A percentile compares a stretch with the other conserved stretches of the same genome.
phyloP scores from a whole-genome alignment of 208 protist genomes.

The Leishmania tropica region DNA sequence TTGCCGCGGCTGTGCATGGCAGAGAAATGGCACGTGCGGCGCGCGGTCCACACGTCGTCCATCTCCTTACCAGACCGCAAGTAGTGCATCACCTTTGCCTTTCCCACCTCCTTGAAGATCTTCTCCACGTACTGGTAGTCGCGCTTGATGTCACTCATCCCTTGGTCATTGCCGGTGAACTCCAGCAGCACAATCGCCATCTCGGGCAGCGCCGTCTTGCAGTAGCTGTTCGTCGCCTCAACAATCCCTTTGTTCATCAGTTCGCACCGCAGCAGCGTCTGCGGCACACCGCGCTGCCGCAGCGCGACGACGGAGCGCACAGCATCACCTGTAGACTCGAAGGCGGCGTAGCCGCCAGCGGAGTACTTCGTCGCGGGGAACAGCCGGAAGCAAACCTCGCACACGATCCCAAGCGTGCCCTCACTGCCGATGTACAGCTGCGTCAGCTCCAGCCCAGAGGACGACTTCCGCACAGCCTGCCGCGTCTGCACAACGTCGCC shows the following conservation, averaged over 20 bases:
- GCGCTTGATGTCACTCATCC: constrained; percentile 56
- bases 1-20: constrained; percentile 31
- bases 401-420: constrained; percentile 89
- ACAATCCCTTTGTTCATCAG: constrained; percentile 62
- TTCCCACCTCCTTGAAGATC: constrained; percentile 36
- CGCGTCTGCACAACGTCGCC: constrained; percentile 67
- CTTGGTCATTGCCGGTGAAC: constrained; percentile 55
- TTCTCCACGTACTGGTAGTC: constrained; percentile 50
- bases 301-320: constrained; percentile 55
- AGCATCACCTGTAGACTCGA: constrained; percentile 49
- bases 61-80: constrained; percentile 42
- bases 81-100: constrained; percentile 38
- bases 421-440: constrained; percentile 90
- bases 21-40: constrained; percentile 40
- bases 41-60: constrained; percentile 43
- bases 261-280: constrained; percentile 74
- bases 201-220: constrained; percentile 39
- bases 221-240: constrained; percentile 52
- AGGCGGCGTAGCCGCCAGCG: constrained; percentile 49
- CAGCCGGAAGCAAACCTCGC: constrained; percentile 76
- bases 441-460: constrained; percentile 90
- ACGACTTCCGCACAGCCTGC: constrained; percentile 82
- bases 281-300: constrained; percentile 45
- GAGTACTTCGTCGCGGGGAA: constrained; percentile 44
- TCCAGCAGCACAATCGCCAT: constrained; percentile 79